Base-by-base conservation (phyloP, 805 yeast species). In the Suhomyces xylopsoci region DNA sequence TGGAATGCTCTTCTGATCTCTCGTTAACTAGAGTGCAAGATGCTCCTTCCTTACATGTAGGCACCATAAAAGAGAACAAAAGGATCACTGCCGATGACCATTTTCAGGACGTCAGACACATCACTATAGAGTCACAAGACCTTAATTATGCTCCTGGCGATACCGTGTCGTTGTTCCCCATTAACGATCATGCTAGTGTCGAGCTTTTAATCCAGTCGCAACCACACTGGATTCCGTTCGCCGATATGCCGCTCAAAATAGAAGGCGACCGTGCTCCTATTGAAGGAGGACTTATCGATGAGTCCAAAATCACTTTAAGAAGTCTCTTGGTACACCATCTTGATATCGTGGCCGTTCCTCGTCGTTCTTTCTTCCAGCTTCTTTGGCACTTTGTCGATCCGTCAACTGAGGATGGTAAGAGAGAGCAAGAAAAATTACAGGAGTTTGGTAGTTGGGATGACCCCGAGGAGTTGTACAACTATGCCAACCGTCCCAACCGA, bases 401-500 rank as follows among this genome's bases (percentile, higher is more conserved):
- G 2, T 59, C 70, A 19, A 67, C 68, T 12, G 84, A 89, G 5
- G 73, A 77, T 17, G 94, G 88, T 52, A 81, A 80, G 51, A 75
- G 93, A 52, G 97, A 93, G 61, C 71, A 75, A 34, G 94, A 85
- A 48, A 88, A 90, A 61, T 74, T 94, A 45, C 71, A 72, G 48
- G 97, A 94, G 60, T 88, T 94, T 60, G 81, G 87, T 8, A 72
- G 80, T 8, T 76, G 84, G 48, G 86, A 86, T 44, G 90, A 88
- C 48, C 80, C 87, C 49, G 91, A 93, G 64, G 97, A 89, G 51
- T 69, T 92, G 45, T 93, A 84, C 65, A 85, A 93, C 66, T 94
- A 94, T 67, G 96, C 96, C n/a, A 88, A 90, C 64, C 74, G 98
- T 54, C 97, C 98, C 5, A 78, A 97, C 57, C 69, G 99, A 58